These are phyloP conservation scores for Chloranthus sessilifolius DNA, from an alignment of 164 flowering plant species.

Conservation along the genomic window DNA sequence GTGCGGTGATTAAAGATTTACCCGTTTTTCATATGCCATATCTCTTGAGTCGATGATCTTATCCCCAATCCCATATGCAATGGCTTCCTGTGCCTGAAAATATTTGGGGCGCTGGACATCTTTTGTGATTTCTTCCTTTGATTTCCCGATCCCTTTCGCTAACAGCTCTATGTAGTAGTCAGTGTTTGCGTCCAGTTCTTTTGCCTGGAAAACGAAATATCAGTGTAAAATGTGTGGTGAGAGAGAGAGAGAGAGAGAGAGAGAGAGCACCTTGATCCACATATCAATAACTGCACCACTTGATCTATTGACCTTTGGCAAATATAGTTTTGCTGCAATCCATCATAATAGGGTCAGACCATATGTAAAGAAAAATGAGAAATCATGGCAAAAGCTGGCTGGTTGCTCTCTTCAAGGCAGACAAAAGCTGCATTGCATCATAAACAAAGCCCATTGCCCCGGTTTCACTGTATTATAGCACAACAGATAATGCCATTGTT, in stretches of 20 bases:
- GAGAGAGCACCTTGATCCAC: constrained; percentile 75
- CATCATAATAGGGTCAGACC: constrained; percentile 6
- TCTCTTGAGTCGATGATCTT: constrained; percentile 56
- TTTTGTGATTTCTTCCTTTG: constrained; percentile 62
- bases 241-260: constrained; percentile 4
- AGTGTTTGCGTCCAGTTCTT: constrained; percentile 72
- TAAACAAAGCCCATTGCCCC: no score
- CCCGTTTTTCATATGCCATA: constrained; percentile 59
- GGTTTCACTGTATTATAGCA: no score
- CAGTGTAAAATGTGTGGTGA: background rate
- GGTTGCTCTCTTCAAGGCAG: background rate
- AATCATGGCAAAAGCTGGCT: background rate
- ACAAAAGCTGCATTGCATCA: no score
- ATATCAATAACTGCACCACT: constrained; percentile 73
- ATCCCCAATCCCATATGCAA: constrained; percentile 88
- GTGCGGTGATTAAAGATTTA: constrained; percentile 12
- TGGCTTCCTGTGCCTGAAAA: constrained; percentile 63
- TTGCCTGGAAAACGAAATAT: constrained; percentile 44
- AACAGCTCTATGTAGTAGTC: constrained; percentile 68
- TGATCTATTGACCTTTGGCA: constrained; percentile 66
- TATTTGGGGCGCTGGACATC: constrained; percentile 62
- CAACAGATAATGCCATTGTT: background rate
- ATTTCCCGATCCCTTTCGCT: constrained; percentile 72
- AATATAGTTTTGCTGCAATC: constrained; percentile 69
- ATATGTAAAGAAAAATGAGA: background rate